These are phyloP conservation scores for Plasmopara viticola DNA, from an alignment of 352 stramenopile species.

Conservation along the genomic window DNA sequence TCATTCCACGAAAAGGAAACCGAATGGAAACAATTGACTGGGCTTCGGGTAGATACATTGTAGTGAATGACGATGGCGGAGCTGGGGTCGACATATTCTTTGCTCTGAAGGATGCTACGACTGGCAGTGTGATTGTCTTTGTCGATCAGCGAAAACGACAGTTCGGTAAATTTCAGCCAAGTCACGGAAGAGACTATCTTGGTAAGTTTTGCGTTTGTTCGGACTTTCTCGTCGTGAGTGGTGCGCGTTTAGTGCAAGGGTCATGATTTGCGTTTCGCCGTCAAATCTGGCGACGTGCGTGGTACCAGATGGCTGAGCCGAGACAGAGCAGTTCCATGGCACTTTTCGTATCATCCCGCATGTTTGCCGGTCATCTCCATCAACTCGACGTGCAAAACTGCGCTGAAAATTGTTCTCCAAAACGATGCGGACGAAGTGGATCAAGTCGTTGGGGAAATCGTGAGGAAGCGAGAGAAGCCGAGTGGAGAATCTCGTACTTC, in stretches of 20 bases:
- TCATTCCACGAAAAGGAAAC: constrained; percentile 1
- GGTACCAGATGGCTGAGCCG: too few relatives aligned
- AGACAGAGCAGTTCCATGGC: too few relatives aligned
- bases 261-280: too few relatives aligned
- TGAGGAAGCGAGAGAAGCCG: constrained; percentile 1
- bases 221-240: too few relatives aligned
- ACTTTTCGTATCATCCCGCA: constrained; percentile 4
- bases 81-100: constrained; percentile 29
- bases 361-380: constrained; percentile 23
- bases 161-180: constrained; percentile 10
- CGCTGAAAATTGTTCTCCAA: constrained; percentile 16
- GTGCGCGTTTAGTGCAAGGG: too few relatives aligned
- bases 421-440: constrained; percentile 1
- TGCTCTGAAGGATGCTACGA: constrained; percentile 22
- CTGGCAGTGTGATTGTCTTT: constrained; percentile 8
- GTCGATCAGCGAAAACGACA: constrained; percentile 12
- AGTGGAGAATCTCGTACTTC: constrained; percentile 6
- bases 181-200: constrained; percentile 5
- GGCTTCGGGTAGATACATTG: constrained; percentile 19
- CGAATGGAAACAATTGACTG: constrained; percentile 1
- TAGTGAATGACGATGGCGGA: constrained; percentile 21
- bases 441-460: constrained; percentile 1
- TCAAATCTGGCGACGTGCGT: too few relatives aligned
- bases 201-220: too few relatives aligned
- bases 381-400: constrained; percentile 17